Percentiles rank a stretch among this genome's conserved stretches.
These are phyloP conservation scores for Amniculicola lignicola DNA, from an alignment of 495 filamentous ascomycete species.

Conservation along the genomic window DNA sequence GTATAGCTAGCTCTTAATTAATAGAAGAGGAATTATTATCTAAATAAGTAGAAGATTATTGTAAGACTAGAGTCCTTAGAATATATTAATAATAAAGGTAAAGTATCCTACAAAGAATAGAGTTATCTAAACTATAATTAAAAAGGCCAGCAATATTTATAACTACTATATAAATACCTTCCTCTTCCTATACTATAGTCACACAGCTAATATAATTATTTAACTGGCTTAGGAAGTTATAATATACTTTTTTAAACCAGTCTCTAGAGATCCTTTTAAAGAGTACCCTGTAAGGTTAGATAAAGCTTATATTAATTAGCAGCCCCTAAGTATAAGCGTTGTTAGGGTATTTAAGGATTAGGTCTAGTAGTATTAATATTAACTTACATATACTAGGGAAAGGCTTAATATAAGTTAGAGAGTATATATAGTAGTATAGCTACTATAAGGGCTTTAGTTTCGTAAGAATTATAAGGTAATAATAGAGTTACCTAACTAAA, in stretches of 20 bases:
- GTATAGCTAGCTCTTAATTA: not conserved
- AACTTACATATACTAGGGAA: constrained; percentile 58
- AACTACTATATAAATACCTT: constrained; percentile 54
- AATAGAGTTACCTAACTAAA: constrained; percentile 70
- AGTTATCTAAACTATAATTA: constrained; percentile 59
- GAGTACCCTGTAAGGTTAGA: constrained; percentile 62
- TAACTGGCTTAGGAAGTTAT: constrained; percentile 53
- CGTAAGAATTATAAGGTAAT: constrained; percentile 82
- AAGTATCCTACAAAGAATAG: constrained; percentile 44
- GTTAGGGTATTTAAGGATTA: constrained; percentile 50
- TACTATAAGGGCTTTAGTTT: constrained; percentile 71
- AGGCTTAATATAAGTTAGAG: constrained; percentile 40
- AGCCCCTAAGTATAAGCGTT: constrained; percentile 38
- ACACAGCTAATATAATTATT: constrained; percentile 59
- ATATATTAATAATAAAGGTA: constrained; percentile 40
- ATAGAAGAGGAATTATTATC: constrained; percentile 16
- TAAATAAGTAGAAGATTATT: constrained; percentile 9
- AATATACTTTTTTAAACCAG: constrained; percentile 47
- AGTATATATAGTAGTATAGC: constrained; percentile 63
- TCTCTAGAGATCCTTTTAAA: constrained; percentile 56
- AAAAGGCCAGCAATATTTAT: constrained; percentile 56
- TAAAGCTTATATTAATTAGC: constrained; percentile 52
- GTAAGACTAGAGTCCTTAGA: constrained; percentile 34
- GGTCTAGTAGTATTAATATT: constrained; percentile 67
- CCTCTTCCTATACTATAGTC: constrained; percentile 59